Percentiles rank a stretch among this genome's conserved stretches.
Evolutionary conservation across 2,329 filamentous ascomycete genomes (phyloP).

Genomic region (Sarocladium brachiariae): DNA sequence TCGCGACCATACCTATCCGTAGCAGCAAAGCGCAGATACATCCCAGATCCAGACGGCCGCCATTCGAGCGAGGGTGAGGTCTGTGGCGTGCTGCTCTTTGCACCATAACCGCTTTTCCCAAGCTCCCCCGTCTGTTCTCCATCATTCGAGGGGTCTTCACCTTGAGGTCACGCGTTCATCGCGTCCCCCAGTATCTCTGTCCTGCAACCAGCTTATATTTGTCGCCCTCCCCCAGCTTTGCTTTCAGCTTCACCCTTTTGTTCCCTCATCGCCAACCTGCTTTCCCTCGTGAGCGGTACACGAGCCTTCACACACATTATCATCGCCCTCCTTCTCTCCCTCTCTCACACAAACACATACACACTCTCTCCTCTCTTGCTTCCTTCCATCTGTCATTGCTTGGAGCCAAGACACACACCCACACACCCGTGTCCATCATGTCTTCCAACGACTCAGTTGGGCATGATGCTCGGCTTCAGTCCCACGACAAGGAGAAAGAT

Average conservation of each 20-base stretch:
- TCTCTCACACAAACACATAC: too few species aligned
- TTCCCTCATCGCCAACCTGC: not conserved
- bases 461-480: constrained; percentile 5
- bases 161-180: constrained; percentile 4
- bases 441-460: constrained; percentile 12
- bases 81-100: not conserved
- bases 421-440: too few species aligned
- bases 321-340: not conserved
- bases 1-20: not conserved
- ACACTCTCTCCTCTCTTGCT: not conserved
- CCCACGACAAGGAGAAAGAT: constrained; percentile 12
- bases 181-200: not conserved
- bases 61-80: not conserved
- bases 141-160: not conserved
- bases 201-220: constrained; percentile 1
- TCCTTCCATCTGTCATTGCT: not conserved
- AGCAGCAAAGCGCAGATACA: not conserved
- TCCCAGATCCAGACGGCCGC: not conserved
- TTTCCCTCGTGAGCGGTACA: not conserved
- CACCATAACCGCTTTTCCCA: not conserved
- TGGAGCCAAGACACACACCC: not conserved
- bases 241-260: not conserved
- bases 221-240: not conserved
- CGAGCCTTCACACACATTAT: not conserved
- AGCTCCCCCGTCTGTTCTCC: not conserved